Base-by-base conservation (phyloP, 2,329 filamentous ascomycete species). In the Cladorrhinum sp. region DNA sequence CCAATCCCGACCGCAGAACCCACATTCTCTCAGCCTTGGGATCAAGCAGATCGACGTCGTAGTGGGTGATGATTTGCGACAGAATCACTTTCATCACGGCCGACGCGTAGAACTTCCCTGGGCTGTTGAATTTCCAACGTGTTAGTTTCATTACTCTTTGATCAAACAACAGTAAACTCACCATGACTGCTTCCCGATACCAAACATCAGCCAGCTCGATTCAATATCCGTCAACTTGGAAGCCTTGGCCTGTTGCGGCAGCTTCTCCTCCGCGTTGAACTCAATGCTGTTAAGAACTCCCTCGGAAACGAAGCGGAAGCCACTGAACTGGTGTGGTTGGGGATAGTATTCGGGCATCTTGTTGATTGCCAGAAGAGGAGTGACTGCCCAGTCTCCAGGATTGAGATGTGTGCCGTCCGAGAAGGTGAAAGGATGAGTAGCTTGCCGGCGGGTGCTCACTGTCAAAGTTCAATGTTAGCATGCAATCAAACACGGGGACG, bases 311-410 rank as follows among this genome's bases (percentile, higher is more conserved):
- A 60, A 60, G 8, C 58, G 52, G 53, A 60, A 60, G 18, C 58
- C 58, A 36, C 24, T 56, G 58, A 60, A 60, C 25, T 45, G 9
- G 12, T 27, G 18, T 13, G 58, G 58, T 8, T 50, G 24, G 16
- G 52, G 52, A 22, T 55, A 60, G 25, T 25, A 55, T 5, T 25
- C 36, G 7, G 38, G 23, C 18, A 50, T 16, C 27, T 51, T 53
- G 12, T 36, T 27, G 25, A 60, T 60, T 2, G 41, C 24, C 20
- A 48, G 16, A 7, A 51, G 45, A 9, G 58, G 58, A 2, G 58
- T 56, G 29, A 52, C 55, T 20, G 52, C 51, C 58, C 58, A 60
- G 41, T 60, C 58, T 45, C 58, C 58, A 5, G 16, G 13, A 3
- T 48, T 25, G 20, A 60, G 58, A 7, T 29, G n/a, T 10, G 58